Evolutionary conservation across 495 filamentous ascomycete genomes (phyloP).

Genomic region (Oidiodendron maius): DNA sequence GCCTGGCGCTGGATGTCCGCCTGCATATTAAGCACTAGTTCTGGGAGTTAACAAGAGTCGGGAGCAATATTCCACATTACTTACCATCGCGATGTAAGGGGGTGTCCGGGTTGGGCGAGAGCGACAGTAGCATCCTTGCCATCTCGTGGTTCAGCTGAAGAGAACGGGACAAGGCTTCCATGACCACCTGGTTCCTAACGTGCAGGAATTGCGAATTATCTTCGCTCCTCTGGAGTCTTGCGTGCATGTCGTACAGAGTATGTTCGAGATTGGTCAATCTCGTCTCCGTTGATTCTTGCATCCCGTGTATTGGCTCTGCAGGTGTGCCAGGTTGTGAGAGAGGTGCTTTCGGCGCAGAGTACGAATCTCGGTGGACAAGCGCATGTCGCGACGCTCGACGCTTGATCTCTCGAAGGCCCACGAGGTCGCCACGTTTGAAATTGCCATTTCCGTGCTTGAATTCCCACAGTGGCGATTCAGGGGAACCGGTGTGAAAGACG

Average conservation of each 20-base stretch:
- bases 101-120: conserved; percentile 62
- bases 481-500: conserved; percentile 95
- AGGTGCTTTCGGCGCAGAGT: conserved; percentile 64
- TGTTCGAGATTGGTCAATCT: conserved; percentile 75
- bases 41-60: conserved; percentile 7
- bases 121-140: conserved; percentile 60
- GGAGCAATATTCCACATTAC: conserved; percentile 22
- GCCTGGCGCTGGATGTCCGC: conserved; percentile 78
- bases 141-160: conserved; percentile 74
- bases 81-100: conserved; percentile 58
- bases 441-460: conserved; percentile 98
- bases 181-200: conserved; percentile 73
- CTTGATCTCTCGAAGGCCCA: conserved; percentile 92
- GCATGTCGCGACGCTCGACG: conserved; percentile 93
- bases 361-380: conserved; percentile 91
- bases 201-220: conserved; percentile 74
- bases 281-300: conserved; percentile 67
- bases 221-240: conserved; percentile 72
- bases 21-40: conserved; percentile 71
- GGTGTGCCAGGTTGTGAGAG: conserved; percentile 77
- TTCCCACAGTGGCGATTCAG: conserved; percentile 94
- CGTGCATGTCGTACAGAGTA: conserved; percentile 71
- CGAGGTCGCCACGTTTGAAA: conserved; percentile 91
- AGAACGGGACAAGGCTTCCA: conserved; percentile 73
- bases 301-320: conserved; percentile 64